Evolutionary conservation across 2,329 filamentous ascomycete genomes (phyloP).

Genomic region (Pseudogymnoascus sp.): DNA sequence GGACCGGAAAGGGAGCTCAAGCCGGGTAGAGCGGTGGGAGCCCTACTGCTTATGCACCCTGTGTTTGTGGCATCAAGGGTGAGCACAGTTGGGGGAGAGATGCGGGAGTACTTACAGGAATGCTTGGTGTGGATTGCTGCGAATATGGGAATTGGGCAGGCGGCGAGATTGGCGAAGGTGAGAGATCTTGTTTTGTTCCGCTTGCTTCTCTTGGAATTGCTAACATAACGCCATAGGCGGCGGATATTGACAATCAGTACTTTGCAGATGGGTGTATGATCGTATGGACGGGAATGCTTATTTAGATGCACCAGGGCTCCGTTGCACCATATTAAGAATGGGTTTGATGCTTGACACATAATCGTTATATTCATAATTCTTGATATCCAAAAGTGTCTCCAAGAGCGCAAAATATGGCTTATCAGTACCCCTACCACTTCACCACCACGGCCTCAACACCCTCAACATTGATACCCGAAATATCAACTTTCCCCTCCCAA

Average conservation of each 20-base stretch:
- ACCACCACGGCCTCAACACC: neutral
- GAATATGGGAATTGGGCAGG: slow-evolving; percentile 26
- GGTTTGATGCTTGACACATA: too few relatives aligned
- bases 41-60: slow-evolving; percentile 25
- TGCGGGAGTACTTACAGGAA: slow-evolving; percentile 15
- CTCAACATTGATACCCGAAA: slow-evolving; percentile 7
- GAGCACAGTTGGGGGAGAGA: slow-evolving; percentile 14
- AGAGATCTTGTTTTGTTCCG: neutral
- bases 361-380: neutral
- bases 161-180: slow-evolving; percentile 21
- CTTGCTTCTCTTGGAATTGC: neutral
- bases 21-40: slow-evolving; percentile 20
- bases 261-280: slow-evolving; percentile 20
- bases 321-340: neutral
- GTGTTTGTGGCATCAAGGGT: slow-evolving; percentile 19
- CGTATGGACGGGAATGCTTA: slow-evolving; percentile 19
- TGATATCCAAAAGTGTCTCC: neutral
- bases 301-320: neutral
- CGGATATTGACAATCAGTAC: slow-evolving; percentile 16
- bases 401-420: neutral
- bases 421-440: neutral
- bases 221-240: neutral
- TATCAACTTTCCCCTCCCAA: slow-evolving; percentile 2
- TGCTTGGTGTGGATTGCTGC: slow-evolving; percentile 24
- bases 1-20: neutral